phyloP scores from a whole-genome alignment of 805 yeast species.

The Wilhelminamyces savonicus region DNA sequence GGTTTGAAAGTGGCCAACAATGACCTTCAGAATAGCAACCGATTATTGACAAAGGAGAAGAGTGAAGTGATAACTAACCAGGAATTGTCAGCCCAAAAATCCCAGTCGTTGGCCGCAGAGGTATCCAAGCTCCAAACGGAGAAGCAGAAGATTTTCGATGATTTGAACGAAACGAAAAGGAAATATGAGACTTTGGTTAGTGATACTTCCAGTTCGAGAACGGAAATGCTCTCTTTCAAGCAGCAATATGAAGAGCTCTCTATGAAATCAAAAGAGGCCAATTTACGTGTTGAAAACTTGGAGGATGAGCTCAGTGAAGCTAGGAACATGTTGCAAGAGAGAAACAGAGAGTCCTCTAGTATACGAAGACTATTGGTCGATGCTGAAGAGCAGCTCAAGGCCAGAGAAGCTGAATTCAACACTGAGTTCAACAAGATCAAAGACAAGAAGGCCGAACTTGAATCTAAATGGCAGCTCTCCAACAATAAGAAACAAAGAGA shows the following conservation, averaged over 20 bases:
- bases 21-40: constrained; percentile 32
- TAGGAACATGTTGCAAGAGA: constrained; percentile 66
- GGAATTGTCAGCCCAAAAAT: constrained; percentile 29
- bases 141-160: constrained; percentile 33
- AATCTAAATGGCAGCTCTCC: constrained; percentile 43
- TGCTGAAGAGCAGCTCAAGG: constrained; percentile 51
- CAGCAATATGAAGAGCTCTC: constrained; percentile 69
- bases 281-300: constrained; percentile 52
- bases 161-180: constrained; percentile 32
- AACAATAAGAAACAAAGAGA: constrained; percentile 59
- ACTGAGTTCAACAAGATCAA: constrained; percentile 42
- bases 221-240: constrained; percentile 40
- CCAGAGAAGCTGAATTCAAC: constrained; percentile 48
- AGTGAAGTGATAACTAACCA: constrained; percentile 35
- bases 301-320: constrained; percentile 82
- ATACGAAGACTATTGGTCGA: constrained; percentile 66
- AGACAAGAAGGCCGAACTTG: constrained; percentile 60
- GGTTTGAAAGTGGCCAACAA: constrained; percentile 35
- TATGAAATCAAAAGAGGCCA: constrained; percentile 62
- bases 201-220: constrained; percentile 29
- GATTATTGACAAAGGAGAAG: constrained; percentile 30
- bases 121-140: constrained; percentile 36
- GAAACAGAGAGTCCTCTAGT: constrained; percentile 71
- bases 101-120: constrained; percentile 26
- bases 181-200: constrained; percentile 27